A percentile compares a stretch with the other conserved stretches of the same genome.
Conservation (phyloP, 352 stramenopile genomes). For the Aphanomyces invadans region DNA sequence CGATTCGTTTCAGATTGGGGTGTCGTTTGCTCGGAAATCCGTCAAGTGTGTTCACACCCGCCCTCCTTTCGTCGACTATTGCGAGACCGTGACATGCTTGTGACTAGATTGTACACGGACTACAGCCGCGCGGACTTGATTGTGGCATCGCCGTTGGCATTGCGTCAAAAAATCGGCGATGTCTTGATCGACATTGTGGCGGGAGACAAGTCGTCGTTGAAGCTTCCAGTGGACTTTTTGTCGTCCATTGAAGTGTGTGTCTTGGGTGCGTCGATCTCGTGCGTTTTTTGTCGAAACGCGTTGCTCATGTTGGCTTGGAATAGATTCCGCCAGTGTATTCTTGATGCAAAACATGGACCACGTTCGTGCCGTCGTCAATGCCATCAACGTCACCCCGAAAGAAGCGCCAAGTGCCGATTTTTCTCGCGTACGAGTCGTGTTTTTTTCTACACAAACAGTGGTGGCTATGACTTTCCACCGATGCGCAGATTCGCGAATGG, state of each 20-base stretch:
- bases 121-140: slow-evolving; percentile 72
- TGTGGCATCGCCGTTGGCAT: slow-evolving; percentile 54
- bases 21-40: slow-evolving; percentile 57
- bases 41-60: slow-evolving; percentile 25
- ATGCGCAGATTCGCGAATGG: slow-evolving; percentile 45
- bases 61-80: not conserved
- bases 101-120: slow-evolving; percentile 60
- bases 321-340: slow-evolving; percentile 69
- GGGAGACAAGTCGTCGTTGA: slow-evolving; percentile 27
- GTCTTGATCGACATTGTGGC: slow-evolving; percentile 44
- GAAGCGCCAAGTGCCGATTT: slow-evolving; percentile 70
- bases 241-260: slow-evolving; percentile 76
- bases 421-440: slow-evolving; percentile 28
- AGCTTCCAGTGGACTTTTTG: slow-evolving; percentile 59
- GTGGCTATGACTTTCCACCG: too few relatives aligned
- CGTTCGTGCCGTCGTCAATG: slow-evolving; percentile 49
- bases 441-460: not conserved
- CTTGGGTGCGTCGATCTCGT: not conserved
- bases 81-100: too few relatives aligned
- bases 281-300: not conserved
- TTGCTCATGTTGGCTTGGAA: not conserved
- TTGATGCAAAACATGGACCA: slow-evolving; percentile 80
- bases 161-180: slow-evolving; percentile 65
- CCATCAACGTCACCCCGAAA: slow-evolving; percentile 53
- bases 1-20: slow-evolving; percentile 68